These are phyloP conservation scores for Rhodotorula kratochvilovae DNA, from an alignment of 768 basidiomycete species.

Conservation along the genomic window DNA sequence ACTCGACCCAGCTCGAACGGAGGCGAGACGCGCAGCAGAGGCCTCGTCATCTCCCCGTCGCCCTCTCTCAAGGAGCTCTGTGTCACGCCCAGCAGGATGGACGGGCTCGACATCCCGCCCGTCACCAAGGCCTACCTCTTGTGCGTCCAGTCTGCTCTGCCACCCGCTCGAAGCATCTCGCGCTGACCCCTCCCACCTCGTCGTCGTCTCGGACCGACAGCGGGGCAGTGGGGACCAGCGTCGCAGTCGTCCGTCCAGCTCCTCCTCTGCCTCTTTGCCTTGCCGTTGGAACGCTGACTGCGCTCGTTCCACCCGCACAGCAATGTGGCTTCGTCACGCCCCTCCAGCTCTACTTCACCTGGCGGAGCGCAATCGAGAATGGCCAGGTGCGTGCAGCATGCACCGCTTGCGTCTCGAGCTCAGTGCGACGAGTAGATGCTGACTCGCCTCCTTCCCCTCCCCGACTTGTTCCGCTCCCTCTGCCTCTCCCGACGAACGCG, in stretches of 20 bases:
- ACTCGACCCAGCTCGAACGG: no score
- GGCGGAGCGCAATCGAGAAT: slow-evolving; percentile 34
- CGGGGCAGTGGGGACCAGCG: slow-evolving; percentile 35
- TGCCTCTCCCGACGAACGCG: no score
- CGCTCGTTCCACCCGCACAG: not conserved
- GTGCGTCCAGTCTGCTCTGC: slow-evolving; percentile 10
- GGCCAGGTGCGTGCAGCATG: slow-evolving; percentile 36
- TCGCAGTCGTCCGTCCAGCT: slow-evolving; percentile 33
- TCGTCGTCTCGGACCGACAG: slow-evolving; percentile 13
- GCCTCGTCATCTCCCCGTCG: no score
- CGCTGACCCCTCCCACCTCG: not conserved
- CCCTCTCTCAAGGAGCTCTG: no score
- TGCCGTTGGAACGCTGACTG: not conserved
- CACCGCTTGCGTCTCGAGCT: not conserved
- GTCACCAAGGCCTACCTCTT: slow-evolving; percentile 41
- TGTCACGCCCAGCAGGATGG: slow-evolving; percentile 8
- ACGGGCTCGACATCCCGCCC: slow-evolving; percentile 36
- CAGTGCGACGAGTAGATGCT: not conserved
- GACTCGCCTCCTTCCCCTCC: no score
- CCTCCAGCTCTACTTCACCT: slow-evolving; percentile 44
- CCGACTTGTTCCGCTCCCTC: no score
- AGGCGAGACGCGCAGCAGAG: no score
- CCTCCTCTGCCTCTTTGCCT: no score
- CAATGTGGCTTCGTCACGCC: slow-evolving; percentile 44
- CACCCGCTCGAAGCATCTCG: no score